Base-by-base conservation (phyloP, 2,329 filamentous ascomycete species). In the Coniochaeta hoffmannii region DNA sequence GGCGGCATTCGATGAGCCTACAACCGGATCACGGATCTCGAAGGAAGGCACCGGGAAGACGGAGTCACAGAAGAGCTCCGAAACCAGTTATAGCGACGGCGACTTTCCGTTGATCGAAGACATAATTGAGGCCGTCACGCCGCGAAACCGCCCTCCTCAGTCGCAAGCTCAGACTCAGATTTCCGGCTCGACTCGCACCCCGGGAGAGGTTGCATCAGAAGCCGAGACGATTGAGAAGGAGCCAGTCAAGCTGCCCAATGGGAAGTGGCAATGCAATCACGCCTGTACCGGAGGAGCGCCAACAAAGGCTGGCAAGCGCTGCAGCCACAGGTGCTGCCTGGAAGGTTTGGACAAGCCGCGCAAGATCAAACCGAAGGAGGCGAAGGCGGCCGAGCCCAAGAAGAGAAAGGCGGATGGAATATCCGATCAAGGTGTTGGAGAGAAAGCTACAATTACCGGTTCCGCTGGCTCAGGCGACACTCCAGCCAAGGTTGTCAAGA, bases 201-300 rank as follows among this genome's bases (percentile, higher is more conserved):
- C 36, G 19, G 36, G n/a, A 4, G 44, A 50, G 24, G n/a, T 11
- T 10, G 7, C n/a, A 24, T 4, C 28, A 19, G 22, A 50, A 3
- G 50, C n/a, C n/a, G 36, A 8, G 66, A 51, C 2, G 28, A 8
- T 34, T 19, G 49, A 51, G 2, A 51, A 34, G 26, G 49, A 77
- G 50, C 77, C 83, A 4, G 66, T 71, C 1, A 78, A 76, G 61
- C 77, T 91, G 58, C 69, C 75, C 0, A 92, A 89, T 63, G 88
- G 88, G 0, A 88, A 79, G 63, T 92, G 86, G 83, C 78, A 79
- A 34, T 93, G 89, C 69, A 87, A 87, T 56, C 89, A 93, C 64
- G 69, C 69, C 17, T 92, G 89, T 55, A 64, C 65, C n/a, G 72
- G 73, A 51, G 68, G 66, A 1, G 64, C 64, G 1, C 63, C 63